A percentile compares a stretch with the other conserved stretches of the same genome.
These are phyloP conservation scores for Globisporangium polare DNA, from an alignment of 352 stramenopile species.

Conservation along the genomic window DNA sequence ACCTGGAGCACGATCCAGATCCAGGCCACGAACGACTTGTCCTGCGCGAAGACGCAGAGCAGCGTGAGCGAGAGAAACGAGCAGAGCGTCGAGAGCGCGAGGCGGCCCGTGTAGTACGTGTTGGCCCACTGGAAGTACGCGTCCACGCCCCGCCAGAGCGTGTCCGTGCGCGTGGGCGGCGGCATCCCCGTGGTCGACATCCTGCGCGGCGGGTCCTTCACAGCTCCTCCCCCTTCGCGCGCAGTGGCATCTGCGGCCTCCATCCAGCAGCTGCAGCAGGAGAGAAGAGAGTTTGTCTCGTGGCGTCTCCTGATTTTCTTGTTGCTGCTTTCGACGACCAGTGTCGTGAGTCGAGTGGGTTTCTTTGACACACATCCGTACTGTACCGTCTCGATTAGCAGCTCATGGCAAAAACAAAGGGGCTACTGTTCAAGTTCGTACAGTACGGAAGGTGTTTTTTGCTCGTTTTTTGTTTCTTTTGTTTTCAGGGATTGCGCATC, in stretches of 20 bases:
- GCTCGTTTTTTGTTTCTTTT: too few species aligned
- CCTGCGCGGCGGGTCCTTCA: neutral
- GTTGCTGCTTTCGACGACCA: too few species aligned
- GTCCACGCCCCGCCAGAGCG: conserved; percentile 34
- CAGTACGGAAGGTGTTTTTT: too few species aligned
- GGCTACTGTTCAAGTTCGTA: too few species aligned
- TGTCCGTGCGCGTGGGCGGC: conserved; percentile 6
- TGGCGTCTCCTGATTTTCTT: too few species aligned
- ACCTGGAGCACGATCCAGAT: conserved; percentile 48
- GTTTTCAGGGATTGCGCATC: too few species aligned
- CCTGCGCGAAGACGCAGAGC: conserved; percentile 28
- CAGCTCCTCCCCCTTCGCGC: too few species aligned
- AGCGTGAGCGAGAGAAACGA: conserved; percentile 41
- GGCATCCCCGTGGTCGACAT: conserved; percentile 3
- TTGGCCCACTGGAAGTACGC: conserved; percentile 56
- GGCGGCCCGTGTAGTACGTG: conserved; percentile 65
- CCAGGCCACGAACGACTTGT: conserved; percentile 29
- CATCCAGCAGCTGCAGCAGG: neutral
- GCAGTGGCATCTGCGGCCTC: neutral
- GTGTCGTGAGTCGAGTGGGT: too few species aligned
- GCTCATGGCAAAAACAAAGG: too few species aligned
- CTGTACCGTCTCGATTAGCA: too few species aligned
- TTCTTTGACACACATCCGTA: too few species aligned
- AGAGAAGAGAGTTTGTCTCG: too few species aligned
- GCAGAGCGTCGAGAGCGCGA: conserved; percentile 42